A percentile compares a stretch with the other conserved stretches of the same genome.
Evolutionary conservation across 2,329 filamentous ascomycete species (phyloP).

Genomic region (Aspergillus oerlinghausenensis): DNA sequence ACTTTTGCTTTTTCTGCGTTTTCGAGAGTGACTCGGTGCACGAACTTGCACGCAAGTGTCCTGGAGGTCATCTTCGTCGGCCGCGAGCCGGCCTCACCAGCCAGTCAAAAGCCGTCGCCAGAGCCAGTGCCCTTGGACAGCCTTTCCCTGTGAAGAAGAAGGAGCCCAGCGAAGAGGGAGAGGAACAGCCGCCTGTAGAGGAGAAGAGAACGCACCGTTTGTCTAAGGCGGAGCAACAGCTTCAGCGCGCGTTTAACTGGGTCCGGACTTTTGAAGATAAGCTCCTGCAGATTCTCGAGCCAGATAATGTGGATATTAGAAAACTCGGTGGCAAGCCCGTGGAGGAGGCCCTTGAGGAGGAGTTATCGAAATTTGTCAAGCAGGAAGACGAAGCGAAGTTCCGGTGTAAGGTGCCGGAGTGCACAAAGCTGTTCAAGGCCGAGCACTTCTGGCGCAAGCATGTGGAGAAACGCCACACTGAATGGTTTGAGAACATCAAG

Average conservation of each 20-base stretch:
- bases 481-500: constrained; percentile 77
- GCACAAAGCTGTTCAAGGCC: constrained; percentile 94
- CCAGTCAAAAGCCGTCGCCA: constrained; percentile 76
- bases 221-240: constrained; percentile 81
- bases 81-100: constrained; percentile 80
- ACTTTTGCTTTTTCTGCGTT: constrained; percentile 99
- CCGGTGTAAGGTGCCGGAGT: constrained; percentile 93
- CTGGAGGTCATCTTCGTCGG: constrained; percentile 91
- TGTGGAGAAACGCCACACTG: constrained; percentile 87
- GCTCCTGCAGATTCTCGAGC: constrained; percentile 85
- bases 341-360: constrained; percentile 82
- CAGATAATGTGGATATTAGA: constrained; percentile 76
- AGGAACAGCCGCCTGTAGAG: constrained; percentile 59
- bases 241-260: constrained; percentile 96
- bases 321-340: constrained; percentile 86
- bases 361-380: constrained; percentile 82
- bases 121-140: constrained; percentile 76
- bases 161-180: constrained; percentile 58
- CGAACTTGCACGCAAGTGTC: constrained; percentile 91
- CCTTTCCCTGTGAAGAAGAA: constrained; percentile 81
- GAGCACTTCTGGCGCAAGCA: constrained; percentile 98
- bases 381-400: constrained; percentile 97
- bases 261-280: constrained; percentile 99
- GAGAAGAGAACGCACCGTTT: constrained; percentile 71
- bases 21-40: constrained; percentile 98